These are phyloP conservation scores for Irineochytrium annulatum DNA, from an alignment of 192 early-diverging fungal species.

Conservation along the genomic window DNA sequence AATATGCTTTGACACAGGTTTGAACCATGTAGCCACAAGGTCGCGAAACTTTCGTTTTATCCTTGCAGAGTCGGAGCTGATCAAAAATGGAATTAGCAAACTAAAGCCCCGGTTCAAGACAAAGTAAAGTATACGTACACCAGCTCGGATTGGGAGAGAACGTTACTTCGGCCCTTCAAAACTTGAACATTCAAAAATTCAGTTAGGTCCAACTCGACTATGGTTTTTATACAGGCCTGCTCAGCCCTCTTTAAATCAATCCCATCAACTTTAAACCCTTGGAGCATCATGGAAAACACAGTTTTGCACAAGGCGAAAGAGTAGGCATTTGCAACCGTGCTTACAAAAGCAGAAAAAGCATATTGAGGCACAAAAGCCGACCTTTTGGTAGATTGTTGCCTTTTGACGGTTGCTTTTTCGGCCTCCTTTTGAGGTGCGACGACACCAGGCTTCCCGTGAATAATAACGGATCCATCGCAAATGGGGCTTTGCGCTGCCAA, in stretches of 20 bases:
- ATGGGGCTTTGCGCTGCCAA: too few relatives aligned
- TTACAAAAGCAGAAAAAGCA: neutral
- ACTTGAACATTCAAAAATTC: slow-evolving; percentile 32
- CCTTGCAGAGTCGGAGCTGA: too few relatives aligned
- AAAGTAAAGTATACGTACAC: too few relatives aligned
- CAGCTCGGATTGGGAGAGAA: too few relatives aligned
- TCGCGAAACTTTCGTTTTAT: too few relatives aligned
- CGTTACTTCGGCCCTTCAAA: neutral
- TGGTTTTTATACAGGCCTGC: slow-evolving; percentile 20
- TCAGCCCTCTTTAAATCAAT: slow-evolving; percentile 31
- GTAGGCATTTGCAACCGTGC: slow-evolving; percentile 12
- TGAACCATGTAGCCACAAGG: slow-evolving; percentile 62
- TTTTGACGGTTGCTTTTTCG: neutral
- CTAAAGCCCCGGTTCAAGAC: too few relatives aligned
- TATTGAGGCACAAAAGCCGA: neutral
- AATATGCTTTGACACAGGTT: slow-evolving; percentile 42
- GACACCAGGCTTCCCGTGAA: neutral
- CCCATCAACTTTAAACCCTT: slow-evolving; percentile 21
- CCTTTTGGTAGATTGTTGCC: neutral
- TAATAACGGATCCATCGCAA: neutral
- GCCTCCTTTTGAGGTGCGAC: neutral
- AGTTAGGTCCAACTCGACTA: slow-evolving; percentile 39
- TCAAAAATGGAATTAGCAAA: too few relatives aligned
- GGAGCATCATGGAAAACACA: slow-evolving; percentile 35
- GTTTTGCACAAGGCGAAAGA: slow-evolving; percentile 28